These are phyloP conservation scores for Eutrema yunnanense DNA, from an alignment of 345 rosid species.

Conservation along the genomic window DNA sequence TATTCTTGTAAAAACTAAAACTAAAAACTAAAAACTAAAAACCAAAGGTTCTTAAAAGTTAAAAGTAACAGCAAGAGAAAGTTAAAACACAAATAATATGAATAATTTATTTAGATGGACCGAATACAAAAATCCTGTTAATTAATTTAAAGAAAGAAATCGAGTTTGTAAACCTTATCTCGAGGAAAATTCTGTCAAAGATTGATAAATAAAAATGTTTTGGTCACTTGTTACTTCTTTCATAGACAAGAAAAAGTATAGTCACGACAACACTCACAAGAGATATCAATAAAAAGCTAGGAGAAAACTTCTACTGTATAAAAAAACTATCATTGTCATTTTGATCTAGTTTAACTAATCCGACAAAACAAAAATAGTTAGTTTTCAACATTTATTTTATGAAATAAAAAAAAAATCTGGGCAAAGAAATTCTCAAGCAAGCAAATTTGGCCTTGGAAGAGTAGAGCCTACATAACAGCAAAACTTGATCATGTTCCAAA, in stretches of 20 bases:
- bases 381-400: neutral
- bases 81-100: neutral
- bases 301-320: neutral
- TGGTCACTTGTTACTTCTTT: too few species aligned
- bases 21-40: too few species aligned
- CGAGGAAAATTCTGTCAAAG: neutral
- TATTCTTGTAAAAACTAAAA: neutral
- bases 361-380: neutral
- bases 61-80: neutral
- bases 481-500: conserved; percentile 21
- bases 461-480: neutral
- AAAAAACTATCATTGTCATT: neutral
- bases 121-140: too few species aligned
- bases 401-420: neutral
- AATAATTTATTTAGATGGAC: neutral
- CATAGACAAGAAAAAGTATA: too few species aligned
- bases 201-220: neutral
- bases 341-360: too few species aligned
- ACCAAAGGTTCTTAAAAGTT: neutral
- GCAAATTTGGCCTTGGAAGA: neutral
- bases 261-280: too few species aligned
- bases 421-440: neutral
- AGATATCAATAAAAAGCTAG: neutral
- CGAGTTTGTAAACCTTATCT: neutral
- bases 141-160: neutral